These are phyloP conservation scores for Penicillium nucicola DNA, from an alignment of 495 filamentous ascomycete species.

Conservation along the genomic window DNA sequence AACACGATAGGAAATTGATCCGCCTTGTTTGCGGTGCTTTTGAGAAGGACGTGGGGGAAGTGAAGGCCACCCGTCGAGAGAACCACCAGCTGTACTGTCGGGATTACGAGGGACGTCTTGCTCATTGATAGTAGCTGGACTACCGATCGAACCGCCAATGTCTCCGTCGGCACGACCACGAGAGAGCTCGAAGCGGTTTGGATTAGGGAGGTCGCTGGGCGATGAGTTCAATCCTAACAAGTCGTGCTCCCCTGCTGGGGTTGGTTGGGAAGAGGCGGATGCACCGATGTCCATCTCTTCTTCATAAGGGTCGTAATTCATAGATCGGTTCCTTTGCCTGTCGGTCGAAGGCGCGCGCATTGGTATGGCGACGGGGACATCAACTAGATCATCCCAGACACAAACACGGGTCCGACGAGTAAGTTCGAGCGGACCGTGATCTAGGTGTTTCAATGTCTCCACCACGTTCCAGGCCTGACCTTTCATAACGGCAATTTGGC, in stretches of 20 bases:
- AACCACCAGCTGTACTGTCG: constrained; percentile 26
- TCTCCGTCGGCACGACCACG: constrained; percentile 50
- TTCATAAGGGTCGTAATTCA: constrained; percentile 46
- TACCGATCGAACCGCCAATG: constrained; percentile 32
- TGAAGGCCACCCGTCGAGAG: constrained; percentile 40
- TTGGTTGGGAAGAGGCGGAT: constrained; percentile 56
- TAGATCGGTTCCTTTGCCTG: constrained; percentile 60
- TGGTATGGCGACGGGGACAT: constrained; percentile 90
- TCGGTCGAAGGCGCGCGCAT: constrained; percentile 75
- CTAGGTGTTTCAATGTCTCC: constrained; percentile 86
- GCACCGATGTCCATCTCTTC: constrained; percentile 94
- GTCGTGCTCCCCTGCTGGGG: constrained; percentile 61
- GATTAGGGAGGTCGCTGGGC: constrained; percentile 68
- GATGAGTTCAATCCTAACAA: constrained; percentile 68
- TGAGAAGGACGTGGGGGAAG: constrained; percentile 23
- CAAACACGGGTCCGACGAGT: constrained; percentile 87
- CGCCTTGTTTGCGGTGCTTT: constrained; percentile 39
- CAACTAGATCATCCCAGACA: constrained; percentile 97
- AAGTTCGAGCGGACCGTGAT: constrained; percentile 91
- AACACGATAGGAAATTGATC: constrained; percentile 36
- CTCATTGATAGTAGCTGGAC: constrained; percentile 34
- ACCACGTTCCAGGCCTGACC: constrained; percentile 99
- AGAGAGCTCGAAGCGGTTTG: constrained; percentile 80
- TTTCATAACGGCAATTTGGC: constrained; percentile 98
- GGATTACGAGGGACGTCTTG: constrained; percentile 26